Conservation (phyloP, 2,329 filamentous ascomycete species). For the Neopestalotiopsis clavispora region DNA sequence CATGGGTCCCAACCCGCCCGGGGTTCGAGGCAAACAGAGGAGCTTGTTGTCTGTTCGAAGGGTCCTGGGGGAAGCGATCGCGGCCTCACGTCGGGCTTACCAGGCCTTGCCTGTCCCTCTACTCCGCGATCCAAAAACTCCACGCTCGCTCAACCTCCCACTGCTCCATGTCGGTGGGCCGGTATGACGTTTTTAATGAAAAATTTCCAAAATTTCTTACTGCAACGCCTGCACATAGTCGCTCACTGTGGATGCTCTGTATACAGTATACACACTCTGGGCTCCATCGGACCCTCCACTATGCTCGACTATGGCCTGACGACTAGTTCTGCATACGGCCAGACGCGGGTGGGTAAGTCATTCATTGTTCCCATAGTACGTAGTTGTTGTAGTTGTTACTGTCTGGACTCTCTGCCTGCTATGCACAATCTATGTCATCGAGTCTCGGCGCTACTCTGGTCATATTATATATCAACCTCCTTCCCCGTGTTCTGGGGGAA, state of each 20-base stretch:
- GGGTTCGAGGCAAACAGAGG: background rate
- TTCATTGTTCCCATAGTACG: background rate
- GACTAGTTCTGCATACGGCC: background rate
- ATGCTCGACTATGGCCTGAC: constrained; percentile 6
- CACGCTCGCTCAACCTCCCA: constrained; percentile 9
- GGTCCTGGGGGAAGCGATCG: constrained; percentile 2
- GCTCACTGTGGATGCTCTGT: background rate
- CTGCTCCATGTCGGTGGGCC: constrained; percentile 8
- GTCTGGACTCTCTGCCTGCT: background rate
- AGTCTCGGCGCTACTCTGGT: constrained; percentile 13
- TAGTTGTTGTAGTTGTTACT: background rate
- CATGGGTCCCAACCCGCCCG: background rate
- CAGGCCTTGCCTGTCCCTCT: background rate
- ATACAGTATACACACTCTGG: background rate
- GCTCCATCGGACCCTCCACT: constrained; percentile 5
- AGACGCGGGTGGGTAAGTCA: background rate
- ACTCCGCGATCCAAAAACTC: constrained; percentile 14
- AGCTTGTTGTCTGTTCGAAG: background rate
- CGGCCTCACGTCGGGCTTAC: constrained; percentile 14
- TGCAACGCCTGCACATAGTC: background rate
- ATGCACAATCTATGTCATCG: background rate
- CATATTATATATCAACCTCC: constrained; percentile 8
- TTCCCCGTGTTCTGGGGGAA: constrained; percentile 6
- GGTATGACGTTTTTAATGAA: background rate
- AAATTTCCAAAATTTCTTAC: background rate